Conservation (phyloP, 345 rosid species). For the Stellera chamaejasme region DNA sequence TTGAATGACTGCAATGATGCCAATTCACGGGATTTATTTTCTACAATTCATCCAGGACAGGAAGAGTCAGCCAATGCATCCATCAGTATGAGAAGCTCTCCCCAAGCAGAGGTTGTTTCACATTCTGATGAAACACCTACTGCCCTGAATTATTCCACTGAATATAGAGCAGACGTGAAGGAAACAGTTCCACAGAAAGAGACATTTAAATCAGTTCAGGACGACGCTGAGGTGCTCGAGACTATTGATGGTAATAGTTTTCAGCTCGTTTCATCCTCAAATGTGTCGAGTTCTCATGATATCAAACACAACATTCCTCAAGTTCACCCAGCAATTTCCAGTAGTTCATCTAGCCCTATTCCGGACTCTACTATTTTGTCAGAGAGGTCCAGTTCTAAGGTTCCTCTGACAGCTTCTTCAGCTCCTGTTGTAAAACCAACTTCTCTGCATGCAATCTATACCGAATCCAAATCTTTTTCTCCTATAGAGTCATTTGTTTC, state of each 20-base stretch:
- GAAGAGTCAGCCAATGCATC: conserved; percentile 81
- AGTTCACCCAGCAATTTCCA: conserved; percentile 49
- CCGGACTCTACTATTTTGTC: conserved; percentile 74
- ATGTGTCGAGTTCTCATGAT: conserved; percentile 35
- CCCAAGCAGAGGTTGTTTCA: conserved; percentile 76
- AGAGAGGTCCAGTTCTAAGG: conserved; percentile 63
- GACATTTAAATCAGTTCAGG: conserved; percentile 33
- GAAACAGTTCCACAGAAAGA: conserved; percentile 36
- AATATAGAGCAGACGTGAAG: conserved; percentile 42
- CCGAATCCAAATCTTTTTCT: conserved; percentile 51
- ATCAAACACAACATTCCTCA: conserved; percentile 26
- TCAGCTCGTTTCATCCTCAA: conserved; percentile 45
- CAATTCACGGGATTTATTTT: conserved; percentile 70
- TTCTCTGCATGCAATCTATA: conserved; percentile 54
- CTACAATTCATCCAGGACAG: conserved; percentile 82
- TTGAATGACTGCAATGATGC: conserved; percentile 71
- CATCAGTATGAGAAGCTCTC: conserved; percentile 82
- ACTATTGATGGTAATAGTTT: conserved; percentile 35
- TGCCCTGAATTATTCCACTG: conserved; percentile 29
- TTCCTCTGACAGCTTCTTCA: conserved; percentile 43
- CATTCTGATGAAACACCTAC: conserved; percentile 66
- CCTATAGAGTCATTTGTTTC: conserved; percentile 64
- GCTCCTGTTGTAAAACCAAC: conserved; percentile 74
- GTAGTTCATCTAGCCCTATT: conserved; percentile 53
- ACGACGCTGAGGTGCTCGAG: conserved; percentile 39